These are phyloP conservation scores for Chamaecrista fasciculata DNA, from an alignment of 306 rosid species.

Conservation along the genomic window DNA sequence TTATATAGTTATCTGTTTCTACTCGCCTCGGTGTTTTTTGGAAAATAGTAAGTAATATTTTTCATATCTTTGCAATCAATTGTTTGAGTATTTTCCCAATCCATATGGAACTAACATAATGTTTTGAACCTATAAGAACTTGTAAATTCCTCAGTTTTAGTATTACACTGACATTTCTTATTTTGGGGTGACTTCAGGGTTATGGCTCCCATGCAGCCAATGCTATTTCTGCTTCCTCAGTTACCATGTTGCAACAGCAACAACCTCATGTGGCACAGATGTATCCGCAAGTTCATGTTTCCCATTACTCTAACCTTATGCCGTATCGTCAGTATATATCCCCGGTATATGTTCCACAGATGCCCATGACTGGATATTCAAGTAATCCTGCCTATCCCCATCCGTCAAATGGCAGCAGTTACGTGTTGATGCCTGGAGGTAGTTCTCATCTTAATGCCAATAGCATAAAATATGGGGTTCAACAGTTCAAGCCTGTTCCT, in stretches of 20 bases:
- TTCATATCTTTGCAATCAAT: neutral
- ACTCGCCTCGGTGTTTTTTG: slow-evolving; percentile 10
- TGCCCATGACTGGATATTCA: slow-evolving; percentile 94
- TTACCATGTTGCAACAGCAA: slow-evolving; percentile 78
- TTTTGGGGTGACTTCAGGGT: slow-evolving; percentile 45
- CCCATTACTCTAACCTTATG: slow-evolving; percentile 86
- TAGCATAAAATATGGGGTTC: slow-evolving; percentile 87
- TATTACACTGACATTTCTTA: neutral
- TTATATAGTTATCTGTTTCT: neutral
- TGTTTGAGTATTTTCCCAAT: neutral
- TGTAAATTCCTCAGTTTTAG: neutral
- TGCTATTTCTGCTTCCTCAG: slow-evolving; percentile 61
- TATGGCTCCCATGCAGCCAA: slow-evolving; percentile 57
- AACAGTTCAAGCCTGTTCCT: slow-evolving; percentile 90
- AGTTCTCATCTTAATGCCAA: slow-evolving; percentile 84
- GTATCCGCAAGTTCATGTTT: slow-evolving; percentile 95
- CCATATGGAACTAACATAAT: neutral
- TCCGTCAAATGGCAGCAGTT: slow-evolving; percentile 81
- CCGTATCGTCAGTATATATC: slow-evolving; percentile 89
- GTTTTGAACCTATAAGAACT: neutral
- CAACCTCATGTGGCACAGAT: slow-evolving; percentile 77
- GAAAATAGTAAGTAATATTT: neutral
- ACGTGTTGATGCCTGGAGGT: slow-evolving; percentile 92
- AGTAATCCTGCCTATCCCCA: slow-evolving; percentile 89
- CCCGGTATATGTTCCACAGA: slow-evolving; percentile 92